Conservation (phyloP, 1,284 basidiomycete genomes). For the Trichosporon coremiiforme region DNA sequence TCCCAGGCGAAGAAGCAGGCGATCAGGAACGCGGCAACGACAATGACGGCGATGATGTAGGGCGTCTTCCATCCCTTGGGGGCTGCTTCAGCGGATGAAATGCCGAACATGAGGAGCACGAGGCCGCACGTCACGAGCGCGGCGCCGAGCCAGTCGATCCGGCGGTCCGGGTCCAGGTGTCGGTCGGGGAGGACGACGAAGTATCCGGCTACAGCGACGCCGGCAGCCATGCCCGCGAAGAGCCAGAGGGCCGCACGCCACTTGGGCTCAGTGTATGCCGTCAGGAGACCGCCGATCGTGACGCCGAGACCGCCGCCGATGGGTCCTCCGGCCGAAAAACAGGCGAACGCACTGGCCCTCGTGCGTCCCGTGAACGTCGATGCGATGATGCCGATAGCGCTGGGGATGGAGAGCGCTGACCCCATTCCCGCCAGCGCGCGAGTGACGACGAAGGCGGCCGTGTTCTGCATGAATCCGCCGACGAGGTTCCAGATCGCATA, state of each 20-base stretch:
- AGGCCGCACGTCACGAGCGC: slow-evolving; percentile 72
- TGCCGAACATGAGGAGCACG: slow-evolving; percentile 74
- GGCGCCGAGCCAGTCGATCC: slow-evolving; percentile 82
- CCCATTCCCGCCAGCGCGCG: slow-evolving; percentile 47
- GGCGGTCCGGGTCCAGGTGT: slow-evolving; percentile 58
- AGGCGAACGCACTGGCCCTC: slow-evolving; percentile 72
- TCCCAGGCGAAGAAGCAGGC: slow-evolving; percentile 71
- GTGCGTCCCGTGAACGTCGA: slow-evolving; percentile 66
- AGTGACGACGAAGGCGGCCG: slow-evolving; percentile 43
- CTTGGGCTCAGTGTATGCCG: slow-evolving; percentile 62
- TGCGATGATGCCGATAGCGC: slow-evolving; percentile 70
- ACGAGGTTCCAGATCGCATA: slow-evolving; percentile 46
- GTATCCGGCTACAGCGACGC: slow-evolving; percentile 61
- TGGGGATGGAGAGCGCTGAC: slow-evolving; percentile 39
- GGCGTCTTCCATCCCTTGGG: slow-evolving; percentile 71
- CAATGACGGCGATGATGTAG: slow-evolving; percentile 64
- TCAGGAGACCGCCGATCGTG: slow-evolving; percentile 69
- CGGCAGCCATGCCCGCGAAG: slow-evolving; percentile 61
- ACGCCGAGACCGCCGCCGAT: slow-evolving; percentile 72
- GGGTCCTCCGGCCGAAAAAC: slow-evolving; percentile 73
- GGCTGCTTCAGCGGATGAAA: slow-evolving; percentile 72
- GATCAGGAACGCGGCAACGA: slow-evolving; percentile 66
- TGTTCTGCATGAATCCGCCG: slow-evolving; percentile 50
- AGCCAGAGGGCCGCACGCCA: slow-evolving; percentile 70
- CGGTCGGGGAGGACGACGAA: slow-evolving; percentile 63